phyloP scores from a whole-genome alignment of 176 grass and related monocot genomes.

The Themeda triandra region DNA sequence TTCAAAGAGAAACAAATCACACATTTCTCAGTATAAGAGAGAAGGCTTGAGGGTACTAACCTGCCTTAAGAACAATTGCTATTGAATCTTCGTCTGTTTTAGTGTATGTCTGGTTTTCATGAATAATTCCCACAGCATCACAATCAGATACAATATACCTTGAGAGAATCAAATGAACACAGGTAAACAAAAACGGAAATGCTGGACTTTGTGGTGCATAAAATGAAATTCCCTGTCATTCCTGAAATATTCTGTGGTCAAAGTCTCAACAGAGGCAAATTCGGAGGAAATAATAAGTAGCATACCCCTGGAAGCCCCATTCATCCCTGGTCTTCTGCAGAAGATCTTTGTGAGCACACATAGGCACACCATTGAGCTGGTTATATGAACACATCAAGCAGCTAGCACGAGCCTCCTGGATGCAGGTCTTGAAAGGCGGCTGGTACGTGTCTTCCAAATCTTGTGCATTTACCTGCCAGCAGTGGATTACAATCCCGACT shows the following conservation, averaged over 20 bases:
- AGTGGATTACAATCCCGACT: neutral
- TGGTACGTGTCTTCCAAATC: constrained; percentile 90
- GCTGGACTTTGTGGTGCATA: neutral
- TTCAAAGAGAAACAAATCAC: neutral
- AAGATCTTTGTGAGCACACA: constrained; percentile 73
- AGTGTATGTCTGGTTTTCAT: constrained; percentile 71
- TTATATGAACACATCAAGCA: constrained; percentile 98
- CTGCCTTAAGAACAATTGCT: constrained; percentile 92
- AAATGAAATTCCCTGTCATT: neutral
- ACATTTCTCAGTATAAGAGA: neutral
- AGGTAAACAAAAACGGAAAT: constrained; percentile 6
- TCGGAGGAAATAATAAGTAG: constrained; percentile 25
- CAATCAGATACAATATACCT: constrained; percentile 94
- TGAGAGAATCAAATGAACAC: constrained; percentile 24
- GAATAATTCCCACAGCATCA: constrained; percentile 85
- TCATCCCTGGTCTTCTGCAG: constrained; percentile 71
- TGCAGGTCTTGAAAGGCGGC: constrained; percentile 92
- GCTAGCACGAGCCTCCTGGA: constrained; percentile 80
- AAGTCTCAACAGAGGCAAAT: constrained; percentile 10
- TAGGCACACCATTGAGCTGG: constrained; percentile 80
- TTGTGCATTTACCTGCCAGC: constrained; percentile 73
- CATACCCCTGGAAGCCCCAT: constrained; percentile 90
- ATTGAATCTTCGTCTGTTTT: constrained; percentile 75
- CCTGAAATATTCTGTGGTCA: neutral
- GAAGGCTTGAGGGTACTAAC: constrained; percentile 32